Conservation (phyloP, 2,329 filamentous ascomycete genomes). For the Diplocarpon rosae region DNA sequence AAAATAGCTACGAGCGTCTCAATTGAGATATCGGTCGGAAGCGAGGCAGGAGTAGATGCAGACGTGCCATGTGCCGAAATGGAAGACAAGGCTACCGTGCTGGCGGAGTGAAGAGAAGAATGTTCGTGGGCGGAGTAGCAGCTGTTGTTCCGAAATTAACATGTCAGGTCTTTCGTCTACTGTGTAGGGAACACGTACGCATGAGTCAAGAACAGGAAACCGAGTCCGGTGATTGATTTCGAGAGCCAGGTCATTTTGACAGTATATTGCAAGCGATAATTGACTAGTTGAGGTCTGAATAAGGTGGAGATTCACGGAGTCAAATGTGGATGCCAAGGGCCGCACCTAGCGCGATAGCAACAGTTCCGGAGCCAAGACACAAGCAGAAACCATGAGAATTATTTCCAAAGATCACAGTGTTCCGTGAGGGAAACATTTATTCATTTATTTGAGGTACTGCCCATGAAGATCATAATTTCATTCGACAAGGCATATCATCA, state of each 20-base stretch:
- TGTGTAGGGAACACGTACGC: slow-evolving; percentile 52
- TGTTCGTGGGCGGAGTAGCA: slow-evolving; percentile 97
- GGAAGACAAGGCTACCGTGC: slow-evolving; percentile 36
- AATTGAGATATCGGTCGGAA: slow-evolving; percentile 78
- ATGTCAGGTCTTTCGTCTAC: not conserved
- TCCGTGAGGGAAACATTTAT: slow-evolving; percentile 9
- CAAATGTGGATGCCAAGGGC: too few relatives aligned
- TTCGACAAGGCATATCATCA: slow-evolving; percentile 15
- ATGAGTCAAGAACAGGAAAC: slow-evolving; percentile 70
- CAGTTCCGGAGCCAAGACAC: not conserved
- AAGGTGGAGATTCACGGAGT: too few relatives aligned
- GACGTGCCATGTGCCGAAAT: slow-evolving; percentile 33
- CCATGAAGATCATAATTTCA: slow-evolving; percentile 25
- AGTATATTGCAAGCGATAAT: not conserved
- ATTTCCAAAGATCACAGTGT: slow-evolving; percentile 1
- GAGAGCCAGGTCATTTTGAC: slow-evolving; percentile 59
- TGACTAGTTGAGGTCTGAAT: not conserved
- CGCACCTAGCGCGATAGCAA: too few relatives aligned
- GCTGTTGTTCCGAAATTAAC: slow-evolving; percentile 37
- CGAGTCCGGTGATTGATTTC: slow-evolving; percentile 58
- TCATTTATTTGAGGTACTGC: slow-evolving; percentile 22
- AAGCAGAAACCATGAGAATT: not conserved
- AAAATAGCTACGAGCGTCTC: slow-evolving; percentile 76
- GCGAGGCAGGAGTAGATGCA: slow-evolving; percentile 31
- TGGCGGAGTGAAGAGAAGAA: slow-evolving; percentile 56